Conservation (phyloP, 768 basidiomycete genomes). For the Leccinum fibrillosum region DNA sequence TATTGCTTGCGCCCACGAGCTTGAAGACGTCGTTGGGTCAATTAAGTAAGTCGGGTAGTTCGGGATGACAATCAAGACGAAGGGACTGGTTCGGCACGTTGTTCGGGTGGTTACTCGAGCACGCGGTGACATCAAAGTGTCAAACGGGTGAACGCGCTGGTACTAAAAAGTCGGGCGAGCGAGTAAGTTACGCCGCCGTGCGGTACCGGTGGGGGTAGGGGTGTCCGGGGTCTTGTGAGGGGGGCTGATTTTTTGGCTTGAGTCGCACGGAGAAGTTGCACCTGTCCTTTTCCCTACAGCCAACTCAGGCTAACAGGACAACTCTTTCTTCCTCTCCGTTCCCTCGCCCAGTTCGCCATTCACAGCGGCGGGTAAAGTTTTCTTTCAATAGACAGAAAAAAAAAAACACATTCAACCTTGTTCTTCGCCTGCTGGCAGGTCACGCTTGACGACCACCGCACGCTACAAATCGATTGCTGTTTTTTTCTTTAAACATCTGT, state of each 20-base stretch:
- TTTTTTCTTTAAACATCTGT: constrained; percentile 44
- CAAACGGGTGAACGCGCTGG: not conserved
- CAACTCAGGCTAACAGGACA: constrained; percentile 35
- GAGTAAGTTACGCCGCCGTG: not conserved
- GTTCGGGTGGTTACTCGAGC: not conserved
- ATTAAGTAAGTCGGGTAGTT: not conserved
- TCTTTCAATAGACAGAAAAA: constrained; percentile 39
- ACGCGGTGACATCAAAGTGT: not conserved
- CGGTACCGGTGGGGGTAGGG: constrained; percentile 15
- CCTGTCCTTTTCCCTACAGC: constrained; percentile 37
- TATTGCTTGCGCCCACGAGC: too few relatives aligned
- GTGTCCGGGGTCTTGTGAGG: constrained; percentile 28
- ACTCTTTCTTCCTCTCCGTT: constrained; percentile 1
- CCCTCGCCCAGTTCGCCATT: constrained; percentile 32
- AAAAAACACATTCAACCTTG: constrained; percentile 47
- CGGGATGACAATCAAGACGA: constrained; percentile 17
- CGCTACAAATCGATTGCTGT: constrained; percentile 54
- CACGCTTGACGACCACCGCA: constrained; percentile 81
- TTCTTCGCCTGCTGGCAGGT: constrained; percentile 89
- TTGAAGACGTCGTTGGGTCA: too few relatives aligned
- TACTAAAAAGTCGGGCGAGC: not conserved
- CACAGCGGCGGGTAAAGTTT: constrained; percentile 35
- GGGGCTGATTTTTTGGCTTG: constrained; percentile 29
- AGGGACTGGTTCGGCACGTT: constrained; percentile 26
- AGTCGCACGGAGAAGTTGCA: constrained; percentile 33